Base-by-base conservation (phyloP, 2,329 filamentous ascomycete genomes). In the Pleurostoma richardsiae region DNA sequence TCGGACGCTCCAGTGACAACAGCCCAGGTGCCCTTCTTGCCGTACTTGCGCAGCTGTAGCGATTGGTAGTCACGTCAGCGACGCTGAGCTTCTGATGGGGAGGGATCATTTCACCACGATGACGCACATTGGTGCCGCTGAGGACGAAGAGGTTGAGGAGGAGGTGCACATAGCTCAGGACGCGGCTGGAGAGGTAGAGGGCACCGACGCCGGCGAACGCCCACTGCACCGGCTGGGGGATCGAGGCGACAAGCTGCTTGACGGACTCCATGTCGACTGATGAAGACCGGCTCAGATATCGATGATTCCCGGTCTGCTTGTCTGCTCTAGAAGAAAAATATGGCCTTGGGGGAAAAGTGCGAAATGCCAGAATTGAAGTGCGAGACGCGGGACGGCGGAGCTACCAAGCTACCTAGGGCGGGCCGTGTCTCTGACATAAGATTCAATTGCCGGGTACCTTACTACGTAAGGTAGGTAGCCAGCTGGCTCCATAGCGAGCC, bases 1-100 rank as follows among this genome's bases (percentile, higher is more conserved):
- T 99, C 94, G 8, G 91, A 96, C 44, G 92, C 94, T 53, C 94
- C 94, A 29, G 94, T 99, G 39, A 99, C 80, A 46, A 99, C 82
- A 30, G 89, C 94, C 91, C 92, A 99, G 49, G 86, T 91, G 52
- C 92, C 92, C 60, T 90, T 89, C 57, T 86, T 86, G 56, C 91
- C 94, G 71, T 95, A 97, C 56, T 86, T 90, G 58, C 85, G 85
- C 49, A 99, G 83, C 92, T 95, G 49, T 49, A 10, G 11, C 40
- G 3, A 33, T 30, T 36, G 44, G 10, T 33, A 19, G 19, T 19
- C 19, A 19, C 19, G 39, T 43, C 10, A 44, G 11, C 27, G 30
- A 30, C 6, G 29, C 29, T 19, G 19, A 19, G 19, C 19, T 19
- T 19, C 19, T 19, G 19, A 19, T 19, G 19, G 19, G 19, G 19